Evolutionary conservation across 257 asterid species (phyloP).

Genomic region (Nicotiana sylvestris): DNA sequence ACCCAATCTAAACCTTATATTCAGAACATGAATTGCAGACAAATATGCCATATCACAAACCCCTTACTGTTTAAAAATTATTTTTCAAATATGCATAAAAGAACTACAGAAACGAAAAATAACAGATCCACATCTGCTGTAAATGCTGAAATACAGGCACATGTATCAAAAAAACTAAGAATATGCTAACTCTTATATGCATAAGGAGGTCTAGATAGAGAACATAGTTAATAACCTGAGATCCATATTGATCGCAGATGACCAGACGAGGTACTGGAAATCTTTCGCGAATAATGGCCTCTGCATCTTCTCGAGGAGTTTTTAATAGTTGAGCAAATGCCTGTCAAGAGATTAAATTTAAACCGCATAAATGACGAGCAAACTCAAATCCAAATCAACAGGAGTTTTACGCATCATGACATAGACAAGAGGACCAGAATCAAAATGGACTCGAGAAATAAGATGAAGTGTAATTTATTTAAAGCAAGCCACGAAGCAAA

Average conservation of each 20-base stretch:
- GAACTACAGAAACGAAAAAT: background rate
- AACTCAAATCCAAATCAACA: background rate
- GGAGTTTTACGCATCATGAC: background rate
- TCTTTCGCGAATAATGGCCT: conserved; percentile 61
- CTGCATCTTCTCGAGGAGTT: conserved; percentile 81
- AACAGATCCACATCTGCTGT: background rate
- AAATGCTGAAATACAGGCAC: background rate
- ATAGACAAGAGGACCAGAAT: conserved; percentile 4
- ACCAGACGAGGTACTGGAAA: conserved; percentile 97
- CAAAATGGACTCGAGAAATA: background rate
- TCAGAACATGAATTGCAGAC: background rate
- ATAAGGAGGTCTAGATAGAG: background rate
- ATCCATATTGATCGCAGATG: conserved; percentile 92
- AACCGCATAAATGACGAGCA: conserved; percentile 9
- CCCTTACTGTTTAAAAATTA: background rate
- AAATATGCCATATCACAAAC: background rate
- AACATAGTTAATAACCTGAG: conserved; percentile 54
- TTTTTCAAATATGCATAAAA: background rate
- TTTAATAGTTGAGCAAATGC: conserved; percentile 78
- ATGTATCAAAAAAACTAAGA: background rate
- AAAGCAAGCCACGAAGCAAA: background rate
- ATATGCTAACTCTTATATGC: background rate
- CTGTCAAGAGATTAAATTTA: conserved; percentile 34
- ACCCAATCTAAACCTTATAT: background rate
- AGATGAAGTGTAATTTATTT: background rate